Conservation (phyloP, 163 green algal genomes). For the Volvox carteri region DNA sequence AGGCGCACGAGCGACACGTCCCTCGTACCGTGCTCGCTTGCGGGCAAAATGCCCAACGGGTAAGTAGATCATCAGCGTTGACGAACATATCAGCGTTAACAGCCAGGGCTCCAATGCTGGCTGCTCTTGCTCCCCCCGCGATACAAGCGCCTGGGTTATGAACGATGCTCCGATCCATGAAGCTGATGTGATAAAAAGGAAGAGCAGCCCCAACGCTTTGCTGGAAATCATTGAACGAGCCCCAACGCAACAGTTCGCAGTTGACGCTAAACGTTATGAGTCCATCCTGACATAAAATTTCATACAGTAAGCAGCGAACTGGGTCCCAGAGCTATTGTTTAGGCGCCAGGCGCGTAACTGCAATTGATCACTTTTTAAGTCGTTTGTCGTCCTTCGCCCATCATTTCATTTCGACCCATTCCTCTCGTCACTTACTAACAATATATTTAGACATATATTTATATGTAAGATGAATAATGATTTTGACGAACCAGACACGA, state of each 20-base stretch:
- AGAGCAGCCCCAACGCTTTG: not conserved
- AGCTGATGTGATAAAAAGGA: constrained; percentile 36
- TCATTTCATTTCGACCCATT: not conserved
- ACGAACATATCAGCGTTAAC: constrained; percentile 47
- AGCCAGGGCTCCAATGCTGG: constrained; percentile 41
- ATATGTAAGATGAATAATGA: too few relatives aligned
- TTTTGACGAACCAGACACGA: not conserved
- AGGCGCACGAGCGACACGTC: not conserved
- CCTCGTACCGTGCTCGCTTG: constrained; percentile 40
- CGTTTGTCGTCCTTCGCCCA: not conserved
- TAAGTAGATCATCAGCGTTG: constrained; percentile 33
- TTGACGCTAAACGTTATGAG: not conserved
- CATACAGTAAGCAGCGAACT: not conserved
- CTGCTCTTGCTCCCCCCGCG: not conserved
- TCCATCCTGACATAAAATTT: not conserved
- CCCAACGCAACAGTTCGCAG: constrained; percentile 19
- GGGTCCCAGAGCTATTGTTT: not conserved
- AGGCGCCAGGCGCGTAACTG: not conserved
- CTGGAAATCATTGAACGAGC: constrained; percentile 16
- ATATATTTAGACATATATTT: not conserved
- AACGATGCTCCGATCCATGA: constrained; percentile 51
- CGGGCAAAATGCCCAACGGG: constrained; percentile 7
- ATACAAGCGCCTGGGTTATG: constrained; percentile 48
- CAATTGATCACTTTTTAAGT: not conserved
- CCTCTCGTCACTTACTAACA: not conserved